Evolutionary conservation across 2,329 filamentous ascomycete genomes (phyloP).

Genomic region (Aspergillus flavus): DNA sequence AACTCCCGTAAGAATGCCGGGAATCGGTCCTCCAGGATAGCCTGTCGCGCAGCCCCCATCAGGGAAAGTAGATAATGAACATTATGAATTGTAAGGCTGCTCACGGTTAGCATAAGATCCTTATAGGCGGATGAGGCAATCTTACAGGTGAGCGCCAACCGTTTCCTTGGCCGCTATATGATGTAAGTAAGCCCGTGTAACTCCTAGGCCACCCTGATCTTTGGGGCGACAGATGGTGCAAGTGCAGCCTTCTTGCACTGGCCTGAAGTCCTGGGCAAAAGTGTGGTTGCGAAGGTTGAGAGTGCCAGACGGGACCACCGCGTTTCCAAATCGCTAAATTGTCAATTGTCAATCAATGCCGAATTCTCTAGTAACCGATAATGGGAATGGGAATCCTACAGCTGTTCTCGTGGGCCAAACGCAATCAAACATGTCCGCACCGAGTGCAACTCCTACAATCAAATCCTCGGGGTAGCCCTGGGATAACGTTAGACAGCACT

Average conservation of each 20-base stretch:
- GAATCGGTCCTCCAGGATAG: slow-evolving; percentile 79
- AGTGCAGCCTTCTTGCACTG: slow-evolving; percentile 79
- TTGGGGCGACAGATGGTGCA: slow-evolving; percentile 74
- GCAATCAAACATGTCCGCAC: slow-evolving; percentile 99
- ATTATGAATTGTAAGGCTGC: slow-evolving; percentile 89
- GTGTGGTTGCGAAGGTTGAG: slow-evolving; percentile 78
- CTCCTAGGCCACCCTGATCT: slow-evolving; percentile 71
- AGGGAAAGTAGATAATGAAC: slow-evolving; percentile 87
- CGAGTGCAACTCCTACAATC: slow-evolving; percentile 87
- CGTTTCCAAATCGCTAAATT: slow-evolving; percentile 80
- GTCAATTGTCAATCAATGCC: not conserved
- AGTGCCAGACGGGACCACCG: slow-evolving; percentile 78
- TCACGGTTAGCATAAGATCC: slow-evolving; percentile 13
- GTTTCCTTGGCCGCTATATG: slow-evolving; percentile 95
- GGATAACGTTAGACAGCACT: slow-evolving; percentile 23
- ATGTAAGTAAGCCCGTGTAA: slow-evolving; percentile 87
- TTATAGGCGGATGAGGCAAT: not conserved
- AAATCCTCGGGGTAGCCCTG: slow-evolving; percentile 95
- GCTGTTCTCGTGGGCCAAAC: slow-evolving; percentile 98
- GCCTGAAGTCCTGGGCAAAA: slow-evolving; percentile 77
- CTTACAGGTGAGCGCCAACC: slow-evolving; percentile 73
- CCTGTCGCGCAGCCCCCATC: slow-evolving; percentile 73
- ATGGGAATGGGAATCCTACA: slow-evolving; percentile 44
- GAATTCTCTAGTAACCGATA: slow-evolving; percentile 8
- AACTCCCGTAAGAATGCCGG: slow-evolving; percentile 77